These are phyloP conservation scores for Chaetomium globosum DNA, from an alignment of 2,329 filamentous ascomycete species.

Conservation along the genomic window DNA sequence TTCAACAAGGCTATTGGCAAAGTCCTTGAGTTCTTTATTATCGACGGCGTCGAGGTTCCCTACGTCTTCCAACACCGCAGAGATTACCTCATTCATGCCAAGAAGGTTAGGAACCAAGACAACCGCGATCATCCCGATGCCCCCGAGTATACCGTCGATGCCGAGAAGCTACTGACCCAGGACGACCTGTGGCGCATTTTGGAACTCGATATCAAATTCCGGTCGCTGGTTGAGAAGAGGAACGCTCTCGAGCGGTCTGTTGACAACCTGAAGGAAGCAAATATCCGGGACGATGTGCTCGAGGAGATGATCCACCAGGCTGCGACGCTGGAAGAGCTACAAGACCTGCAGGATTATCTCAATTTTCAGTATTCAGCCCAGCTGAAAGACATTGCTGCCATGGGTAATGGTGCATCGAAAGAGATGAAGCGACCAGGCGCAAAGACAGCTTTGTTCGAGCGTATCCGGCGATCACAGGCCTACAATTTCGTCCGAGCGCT, in stretches of 20 bases:
- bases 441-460: constrained; percentile 78
- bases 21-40: constrained; percentile 91
- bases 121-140: constrained; percentile 68
- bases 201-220: constrained; percentile 92
- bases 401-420: constrained; percentile 61
- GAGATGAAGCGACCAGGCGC: constrained; percentile 80
- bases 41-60: constrained; percentile 91
- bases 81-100: constrained; percentile 92
- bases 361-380: constrained; percentile 90
- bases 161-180: constrained; percentile 87
- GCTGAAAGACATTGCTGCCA: constrained; percentile 74
- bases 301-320: constrained; percentile 81
- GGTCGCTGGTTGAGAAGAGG: constrained; percentile 88
- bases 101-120: constrained; percentile 64
- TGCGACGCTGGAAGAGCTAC: constrained; percentile 88
- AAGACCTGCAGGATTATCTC: constrained; percentile 94
- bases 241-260: constrained; percentile 80
- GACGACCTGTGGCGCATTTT: constrained; percentile 94
- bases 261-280: constrained; percentile 67
- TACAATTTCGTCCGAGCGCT: constrained; percentile 85
- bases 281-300: constrained; percentile 72
- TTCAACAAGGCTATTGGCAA: constrained; percentile 89
- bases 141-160: constrained; percentile 72
- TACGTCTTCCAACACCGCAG: constrained; percentile 98
- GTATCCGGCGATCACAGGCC: constrained; percentile 76